Evolutionary conservation across 768 basidiomycete species (phyloP).

Genomic region (Lactarius sp.): DNA sequence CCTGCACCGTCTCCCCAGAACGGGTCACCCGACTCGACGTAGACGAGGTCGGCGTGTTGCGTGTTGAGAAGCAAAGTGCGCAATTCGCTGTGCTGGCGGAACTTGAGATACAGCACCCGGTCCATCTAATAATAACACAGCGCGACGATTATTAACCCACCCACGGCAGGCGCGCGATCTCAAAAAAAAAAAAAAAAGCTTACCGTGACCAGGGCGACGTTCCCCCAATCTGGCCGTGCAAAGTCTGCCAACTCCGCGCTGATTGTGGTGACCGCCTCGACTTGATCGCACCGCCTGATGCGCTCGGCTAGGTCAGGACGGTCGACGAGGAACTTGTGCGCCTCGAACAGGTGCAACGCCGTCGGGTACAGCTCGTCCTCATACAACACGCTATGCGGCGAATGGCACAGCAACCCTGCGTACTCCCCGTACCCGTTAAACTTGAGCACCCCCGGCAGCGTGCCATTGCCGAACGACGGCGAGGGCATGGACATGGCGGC

Average conservation of each 20-base stretch:
- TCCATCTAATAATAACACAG: conserved; percentile 47
- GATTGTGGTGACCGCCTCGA: conserved; percentile 38
- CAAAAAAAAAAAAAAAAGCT: conserved; percentile 27
- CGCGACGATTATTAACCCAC: not conserved
- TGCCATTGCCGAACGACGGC: conserved; percentile 13
- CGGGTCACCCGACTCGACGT: conserved; percentile 48
- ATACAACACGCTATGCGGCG: conserved; percentile 57
- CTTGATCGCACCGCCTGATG: conserved; percentile 44
- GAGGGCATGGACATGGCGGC: not conserved
- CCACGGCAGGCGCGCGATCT: not conserved
- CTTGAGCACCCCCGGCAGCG: conserved; percentile 28
- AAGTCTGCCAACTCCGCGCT: conserved; percentile 31
- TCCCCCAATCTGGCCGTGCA: conserved; percentile 54
- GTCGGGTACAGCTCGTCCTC: conserved; percentile 55
- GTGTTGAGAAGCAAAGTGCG: conserved; percentile 52
- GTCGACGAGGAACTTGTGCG: conserved; percentile 57
- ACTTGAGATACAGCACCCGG: conserved; percentile 61
- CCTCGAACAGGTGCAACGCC: conserved; percentile 72
- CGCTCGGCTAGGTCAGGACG: conserved; percentile 49
- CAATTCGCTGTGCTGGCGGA: conserved; percentile 62
- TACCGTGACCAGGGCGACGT: conserved; percentile 47
- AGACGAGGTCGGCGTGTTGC: conserved; percentile 40
- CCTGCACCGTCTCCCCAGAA: conserved; percentile 65
- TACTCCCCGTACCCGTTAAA: conserved; percentile 35
- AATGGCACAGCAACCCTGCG: conserved; percentile 59